Base-by-base conservation (phyloP, 495 filamentous ascomycete species). In the Daldinia bambusicola region DNA sequence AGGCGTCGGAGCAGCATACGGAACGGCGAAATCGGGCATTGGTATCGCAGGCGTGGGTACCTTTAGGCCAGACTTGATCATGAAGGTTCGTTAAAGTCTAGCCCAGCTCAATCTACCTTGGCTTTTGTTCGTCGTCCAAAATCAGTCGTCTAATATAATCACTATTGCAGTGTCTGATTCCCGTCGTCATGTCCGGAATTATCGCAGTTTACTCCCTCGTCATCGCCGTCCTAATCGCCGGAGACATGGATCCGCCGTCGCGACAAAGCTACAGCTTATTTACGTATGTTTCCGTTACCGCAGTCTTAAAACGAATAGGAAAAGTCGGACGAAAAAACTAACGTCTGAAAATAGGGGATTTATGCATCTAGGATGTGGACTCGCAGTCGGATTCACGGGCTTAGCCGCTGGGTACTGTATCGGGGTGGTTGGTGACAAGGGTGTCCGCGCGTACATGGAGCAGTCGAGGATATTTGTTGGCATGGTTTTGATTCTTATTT, bases 101-200 rank as follows among this genome's bases (percentile, higher is more conserved):
- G 4, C n/a, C 37, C 43, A 7, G 32, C 31, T 26, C 31, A 16
- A 41, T 37, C 48, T 36, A 2, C 0, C 13, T 26, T 26, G 12
- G 38, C 43, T 59, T 45, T 8, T 10, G 13, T 10, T 30, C 14
- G 38, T 53, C 8, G n/a, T 41, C 26, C 26, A 26, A 26, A 18
- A 13, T 7, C 4, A 26, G 2, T 6, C 13, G 53, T 66, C 59
- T 67, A 63, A 71, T 22, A 18, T 37, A 52, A 59, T 64, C 2
- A 26, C n/a, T 5, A 12, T 52, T 51, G 61, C 70, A 94, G 93
- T 97, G 92, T 53, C 85, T 97, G 40, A 95, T 96, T 75, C 95
- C 95, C 61, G 94, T 98, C 70, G 93, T 99, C 84, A 99, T 99
- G 95, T 96, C 95, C 77, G 95, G 95, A 86, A 99, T 99, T 77